Base-by-base conservation (phyloP, 108 stramenopile species). In the Discostella pseudostelligera region DNA sequence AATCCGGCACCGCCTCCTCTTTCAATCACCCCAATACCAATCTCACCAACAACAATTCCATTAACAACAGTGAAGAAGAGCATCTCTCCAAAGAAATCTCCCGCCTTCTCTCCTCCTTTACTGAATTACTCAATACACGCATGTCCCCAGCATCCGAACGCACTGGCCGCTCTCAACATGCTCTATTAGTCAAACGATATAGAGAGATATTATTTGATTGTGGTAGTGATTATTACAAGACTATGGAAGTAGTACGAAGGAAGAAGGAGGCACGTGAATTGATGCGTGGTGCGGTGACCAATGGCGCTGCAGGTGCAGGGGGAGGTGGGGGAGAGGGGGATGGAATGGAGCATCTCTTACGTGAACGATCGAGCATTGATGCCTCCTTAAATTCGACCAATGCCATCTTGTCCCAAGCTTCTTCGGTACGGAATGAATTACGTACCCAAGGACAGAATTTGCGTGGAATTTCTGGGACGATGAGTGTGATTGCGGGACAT, bases 131-230 rank as follows among this genome's bases (percentile, higher is more conserved):
- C 67, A 79, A 80, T 24, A 73, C 78, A 17, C 79, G 84, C 43
- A 83, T 93, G 56, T 70, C 81, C 28, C 85, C 85, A 10, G 81
- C 79, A 3, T 85, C 87, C 14, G 84, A 87, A 40, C 74, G 70
- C 11, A 66, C 80, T 9, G 70, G 73, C 0, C 76, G 84, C 24
- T 74, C 74, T 8, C 82, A 84, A 47, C 78, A 84, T 47, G 51
- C 70, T 10, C 65, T 85, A 7, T 58, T 89, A 12, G 84, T 89
- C 56, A 88, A 88, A 58, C 81, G 92, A 46, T 93, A 93, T 67
- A 80, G 92, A 22, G 92, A 93, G 72, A 93, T 93, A 60, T 65
- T 93, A 8, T 87, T 88, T 62, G 92, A 93, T 74, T 78, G 82
- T 19, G 68, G 62, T 2, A 74, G 81, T 11, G 92, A 93, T 61